phyloP scores from a whole-genome alignment of 768 basidiomycete species.

The Phlegmacium glaucopus region DNA sequence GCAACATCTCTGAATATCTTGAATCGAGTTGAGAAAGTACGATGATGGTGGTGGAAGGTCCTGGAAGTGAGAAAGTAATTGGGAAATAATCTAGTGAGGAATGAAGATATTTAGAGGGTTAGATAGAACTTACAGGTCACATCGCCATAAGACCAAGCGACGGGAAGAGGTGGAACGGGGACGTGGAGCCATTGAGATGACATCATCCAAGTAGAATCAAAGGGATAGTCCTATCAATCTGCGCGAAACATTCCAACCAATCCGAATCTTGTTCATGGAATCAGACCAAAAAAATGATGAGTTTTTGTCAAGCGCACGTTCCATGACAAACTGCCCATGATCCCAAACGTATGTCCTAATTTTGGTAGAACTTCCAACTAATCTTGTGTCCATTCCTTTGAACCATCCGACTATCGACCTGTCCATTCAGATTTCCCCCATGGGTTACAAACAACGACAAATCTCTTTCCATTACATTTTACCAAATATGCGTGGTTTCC shows the following conservation, averaged over 20 bases:
- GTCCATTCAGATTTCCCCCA: constrained; percentile 50
- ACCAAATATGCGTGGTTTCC: constrained; percentile 46
- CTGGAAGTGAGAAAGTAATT: constrained; percentile 46
- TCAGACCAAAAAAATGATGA: no score
- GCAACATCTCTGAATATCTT: constrained; percentile 46
- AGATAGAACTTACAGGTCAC: constrained; percentile 53
- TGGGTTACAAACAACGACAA: constrained; percentile 49
- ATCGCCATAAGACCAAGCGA: constrained; percentile 53
- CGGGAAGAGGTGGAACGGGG: constrained; percentile 36
- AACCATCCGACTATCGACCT: constrained; percentile 47
- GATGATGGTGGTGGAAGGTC: constrained; percentile 39
- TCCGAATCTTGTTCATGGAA: constrained; percentile 30
- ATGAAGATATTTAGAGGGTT: no score
- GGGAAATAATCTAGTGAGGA: no score
- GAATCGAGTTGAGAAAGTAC: constrained; percentile 50
- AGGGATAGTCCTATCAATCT: constrained; percentile 42
- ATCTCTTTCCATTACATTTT: constrained; percentile 42
- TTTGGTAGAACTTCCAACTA: constrained; percentile 38
- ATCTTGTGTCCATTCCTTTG: constrained; percentile 47
- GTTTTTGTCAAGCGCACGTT: no score
- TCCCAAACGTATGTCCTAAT: constrained; percentile 42
- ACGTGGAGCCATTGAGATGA: constrained; percentile 48
- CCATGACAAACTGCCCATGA: constrained; percentile 51
- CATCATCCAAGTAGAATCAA: constrained; percentile 48
- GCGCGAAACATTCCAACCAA: constrained; percentile 40